Base-by-base conservation (phyloP, 208 protist genomes). In the Acanthamoeba royreba region DNA sequence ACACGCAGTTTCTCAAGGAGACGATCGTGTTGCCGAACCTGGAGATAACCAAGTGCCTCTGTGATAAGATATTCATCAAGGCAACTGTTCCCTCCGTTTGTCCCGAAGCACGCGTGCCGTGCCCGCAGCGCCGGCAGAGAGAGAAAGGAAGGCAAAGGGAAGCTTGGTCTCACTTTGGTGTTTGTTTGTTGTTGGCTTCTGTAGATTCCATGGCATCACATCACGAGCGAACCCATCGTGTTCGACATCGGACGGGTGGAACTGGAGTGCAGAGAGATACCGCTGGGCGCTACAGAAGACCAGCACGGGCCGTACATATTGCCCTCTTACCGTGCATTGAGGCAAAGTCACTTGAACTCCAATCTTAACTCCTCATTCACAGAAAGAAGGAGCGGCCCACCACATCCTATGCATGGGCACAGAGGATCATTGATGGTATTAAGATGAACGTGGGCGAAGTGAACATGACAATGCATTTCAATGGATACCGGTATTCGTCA, bases 361-460 rank as follows among this genome's bases (percentile, higher is more conserved):
- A 11, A 0, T 46, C 0, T 8, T 11, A 47, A 42, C 38, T 79
- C 22, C 13, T 74, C 31, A 8, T 17, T 13, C 63, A 81, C 49
- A 88, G 81, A 47, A 88, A 61, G 49, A 88, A 88, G 81, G 49
- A 66, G 33, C 25, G 49, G 33, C 81, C 81, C 11, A 66, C 69
- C 19, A 81, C 81, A 1, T 88, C 81, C 46, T 88, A 88, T 38
- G 81, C 47, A 8, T 88, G 45, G 45, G 81, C 49, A 31, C 81
- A 88, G 49, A n/a, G 49, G 1, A 66, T 53, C 28, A 88, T 88
- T 22, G 81, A 88, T 61, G 81, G 81, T 1, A 88, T 88, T n/a
- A 88, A 88, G 81, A 88, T 88, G 81, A 88, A 58, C 81, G 81
- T 88, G 81, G 33, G 33, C n/a, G 47, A 88, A 31, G 81, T 88